Base-by-base conservation (phyloP, 441 rosid species). In the Gossypium armourianum region DNA sequence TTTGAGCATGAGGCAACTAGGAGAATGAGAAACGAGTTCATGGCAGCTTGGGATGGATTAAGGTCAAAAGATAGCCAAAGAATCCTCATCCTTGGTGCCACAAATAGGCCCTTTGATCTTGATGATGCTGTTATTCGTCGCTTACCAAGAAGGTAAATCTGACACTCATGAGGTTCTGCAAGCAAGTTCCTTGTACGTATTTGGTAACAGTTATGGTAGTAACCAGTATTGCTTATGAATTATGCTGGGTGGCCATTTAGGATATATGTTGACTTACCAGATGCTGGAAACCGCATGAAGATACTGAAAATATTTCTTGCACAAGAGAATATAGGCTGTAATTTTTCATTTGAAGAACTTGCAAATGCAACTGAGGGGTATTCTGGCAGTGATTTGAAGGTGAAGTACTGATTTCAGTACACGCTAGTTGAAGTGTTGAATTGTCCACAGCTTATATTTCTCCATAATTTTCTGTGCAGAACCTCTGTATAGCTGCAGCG, bases 31-130 rank as follows among this genome's bases (percentile, higher is more conserved):
- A 93, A 93, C 72, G 98, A 93, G 79, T 93, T 93, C 80, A 91
- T 93, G 97, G 92, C 98, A 54, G 96, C 97, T 56, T 93, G 98
- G 97, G 98, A 93, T 73, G 97, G 96, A 70, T 83, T 93, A 76
- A 88, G 96, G 77, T 84, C 97, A 53, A 91, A 91, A 82, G 97
- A 91, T 66, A 93, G 93, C 79, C 93, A 93, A 80, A 86, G 92
- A 71, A 90, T 93, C 72, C 93, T 93, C 59, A 87, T 93, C 72
- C 96, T 93, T 7, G 96, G 96, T 72, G 98, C 97, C 60, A 93
- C 97, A 55, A 91, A 93, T 88, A 83, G 98, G 24, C 97, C 97
- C 7, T 93, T 93, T 85, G 98, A 93, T 84, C 98, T 91, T 77
- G 97, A 93, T 76, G 97, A 93, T 78, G 97, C 97, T 77, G 96